Percentiles rank a stretch among this genome's conserved stretches.
phyloP scores from a whole-genome alignment of 225 moss, liverwort and hornwort genomes.

The Polytrichum commune region DNA sequence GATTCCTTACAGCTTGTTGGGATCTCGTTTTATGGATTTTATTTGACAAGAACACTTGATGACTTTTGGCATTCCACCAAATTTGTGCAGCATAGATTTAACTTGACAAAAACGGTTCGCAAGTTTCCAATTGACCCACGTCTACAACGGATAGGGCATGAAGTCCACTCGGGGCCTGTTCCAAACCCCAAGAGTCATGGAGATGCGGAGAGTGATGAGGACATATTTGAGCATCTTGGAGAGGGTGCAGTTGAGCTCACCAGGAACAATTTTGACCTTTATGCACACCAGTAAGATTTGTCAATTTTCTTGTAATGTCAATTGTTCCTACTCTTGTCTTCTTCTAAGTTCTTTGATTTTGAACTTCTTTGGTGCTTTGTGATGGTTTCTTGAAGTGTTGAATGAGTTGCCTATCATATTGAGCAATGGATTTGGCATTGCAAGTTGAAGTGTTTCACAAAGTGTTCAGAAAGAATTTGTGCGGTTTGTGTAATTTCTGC shows the following conservation, averaged over 20 bases:
- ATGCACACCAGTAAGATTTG: constrained; percentile 57
- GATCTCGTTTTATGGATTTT: neutral
- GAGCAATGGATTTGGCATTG: too few species aligned
- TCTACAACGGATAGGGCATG: constrained; percentile 62
- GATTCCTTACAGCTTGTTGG: neutral
- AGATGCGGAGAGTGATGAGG: constrained; percentile 47
- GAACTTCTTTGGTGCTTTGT: constrained; percentile 1
- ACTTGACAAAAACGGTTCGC: constrained; percentile 75
- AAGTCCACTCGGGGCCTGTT: constrained; percentile 57
- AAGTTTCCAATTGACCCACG: constrained; percentile 70
- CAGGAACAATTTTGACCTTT: constrained; percentile 52
- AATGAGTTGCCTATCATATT: neutral
- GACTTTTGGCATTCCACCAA: neutral
- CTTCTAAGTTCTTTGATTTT: neutral
- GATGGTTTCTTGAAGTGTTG: constrained; percentile 9
- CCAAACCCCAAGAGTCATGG: constrained; percentile 66
- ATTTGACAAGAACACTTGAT: neutral
- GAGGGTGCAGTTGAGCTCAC: constrained; percentile 62
- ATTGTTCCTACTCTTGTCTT: constrained; percentile 8
- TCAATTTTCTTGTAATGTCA: constrained; percentile 9
- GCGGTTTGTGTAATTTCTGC: constrained; percentile 8
- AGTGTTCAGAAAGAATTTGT: too few species aligned
- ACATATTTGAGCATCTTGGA: constrained; percentile 57
- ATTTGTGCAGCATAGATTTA: constrained; percentile 72
- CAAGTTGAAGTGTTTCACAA: too few species aligned